phyloP scores from a whole-genome alignment of 192 early-diverging fungal species.

The Entophlyctis luteolus region DNA sequence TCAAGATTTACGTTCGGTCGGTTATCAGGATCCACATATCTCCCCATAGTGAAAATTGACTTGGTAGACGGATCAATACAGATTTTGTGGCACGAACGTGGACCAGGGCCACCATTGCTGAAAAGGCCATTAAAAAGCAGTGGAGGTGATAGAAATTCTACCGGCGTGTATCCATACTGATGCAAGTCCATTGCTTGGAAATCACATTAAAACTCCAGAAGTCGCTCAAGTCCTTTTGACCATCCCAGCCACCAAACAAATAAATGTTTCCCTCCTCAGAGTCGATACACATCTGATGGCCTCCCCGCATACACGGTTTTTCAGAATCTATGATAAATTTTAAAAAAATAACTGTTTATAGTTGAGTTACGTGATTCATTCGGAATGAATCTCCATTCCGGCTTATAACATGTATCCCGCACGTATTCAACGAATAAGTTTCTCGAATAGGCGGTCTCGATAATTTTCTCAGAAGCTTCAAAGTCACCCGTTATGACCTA shows the following conservation, averaged over 20 bases:
- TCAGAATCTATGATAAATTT: slow-evolving; percentile 1
- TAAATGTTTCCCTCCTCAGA: slow-evolving; percentile 65
- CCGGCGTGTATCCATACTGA: slow-evolving; percentile 73
- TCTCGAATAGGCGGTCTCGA: slow-evolving; percentile 55
- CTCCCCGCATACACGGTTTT: slow-evolving; percentile 66
- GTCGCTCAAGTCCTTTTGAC: slow-evolving; percentile 77
- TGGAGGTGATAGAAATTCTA: slow-evolving; percentile 13
- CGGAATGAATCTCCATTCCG: slow-evolving; percentile 61
- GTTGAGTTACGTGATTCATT: slow-evolving; percentile 33
- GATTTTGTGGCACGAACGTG: slow-evolving; percentile 90
- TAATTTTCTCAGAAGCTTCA: slow-evolving; percentile 63
- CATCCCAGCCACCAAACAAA: slow-evolving; percentile 94
- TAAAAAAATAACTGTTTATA: not conserved
- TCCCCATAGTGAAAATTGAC: slow-evolving; percentile 80
- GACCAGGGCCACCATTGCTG: slow-evolving; percentile 79
- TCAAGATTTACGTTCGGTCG: slow-evolving; percentile 65
- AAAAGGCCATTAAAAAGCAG: not conserved
- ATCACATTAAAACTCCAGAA: slow-evolving; percentile 78
- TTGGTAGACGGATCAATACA: slow-evolving; percentile 74
- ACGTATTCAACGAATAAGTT: slow-evolving; percentile 75
- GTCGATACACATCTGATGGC: slow-evolving; percentile 97
- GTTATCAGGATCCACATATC: slow-evolving; percentile 77
- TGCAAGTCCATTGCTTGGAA: slow-evolving; percentile 64
- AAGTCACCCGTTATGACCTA: slow-evolving; percentile 68
- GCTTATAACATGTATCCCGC: slow-evolving; percentile 61